A percentile compares a stretch with the other conserved stretches of the same genome.
Conservation (phyloP, 139 green algal species). For the Tetratostichococcus sp. region DNA sequence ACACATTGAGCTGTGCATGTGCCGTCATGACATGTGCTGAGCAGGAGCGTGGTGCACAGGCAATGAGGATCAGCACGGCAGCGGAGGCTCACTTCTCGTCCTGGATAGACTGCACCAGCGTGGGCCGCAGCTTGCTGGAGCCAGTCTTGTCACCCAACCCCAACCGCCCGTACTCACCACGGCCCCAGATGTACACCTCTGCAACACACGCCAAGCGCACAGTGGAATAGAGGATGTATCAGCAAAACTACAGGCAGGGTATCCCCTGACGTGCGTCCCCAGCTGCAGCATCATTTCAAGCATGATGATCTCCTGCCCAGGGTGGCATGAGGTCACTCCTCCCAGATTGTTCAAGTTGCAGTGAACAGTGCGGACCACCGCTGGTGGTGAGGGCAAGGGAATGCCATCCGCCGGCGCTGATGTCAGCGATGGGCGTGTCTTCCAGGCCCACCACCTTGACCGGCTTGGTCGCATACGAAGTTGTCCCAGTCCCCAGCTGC, state of each 20-base stretch:
- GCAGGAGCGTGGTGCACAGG: too few species aligned
- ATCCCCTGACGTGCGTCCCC: too few species aligned
- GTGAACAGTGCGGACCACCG: constrained; percentile 45
- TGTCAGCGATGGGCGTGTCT: constrained; percentile 57
- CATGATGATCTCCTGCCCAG: too few species aligned
- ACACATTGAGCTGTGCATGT: too few species aligned
- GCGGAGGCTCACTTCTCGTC: not conserved
- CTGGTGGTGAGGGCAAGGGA: constrained; percentile 59
- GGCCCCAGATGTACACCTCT: constrained; percentile 78
- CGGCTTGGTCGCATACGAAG: constrained; percentile 53
- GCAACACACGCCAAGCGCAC: constrained; percentile 10
- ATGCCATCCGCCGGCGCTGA: constrained; percentile 83
- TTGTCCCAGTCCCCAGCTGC: constrained; percentile 78
- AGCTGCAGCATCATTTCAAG: too few species aligned
- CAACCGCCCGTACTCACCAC: constrained; percentile 86
- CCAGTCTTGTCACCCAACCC: constrained; percentile 73
- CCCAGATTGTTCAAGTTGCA: too few species aligned
- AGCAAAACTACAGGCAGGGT: not conserved
- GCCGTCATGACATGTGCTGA: too few species aligned
- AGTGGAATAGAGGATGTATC: not conserved
- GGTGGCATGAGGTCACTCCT: too few species aligned
- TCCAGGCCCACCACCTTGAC: constrained; percentile 46
- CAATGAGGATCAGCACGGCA: too few species aligned
- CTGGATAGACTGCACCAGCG: constrained; percentile 41
- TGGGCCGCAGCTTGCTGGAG: constrained; percentile 63